A percentile compares a stretch with the other conserved stretches of the same genome.
These are phyloP conservation scores for Ceratobasidium sp. DNA, from an alignment of 1,284 basidiomycete species.

Conservation along the genomic window DNA sequence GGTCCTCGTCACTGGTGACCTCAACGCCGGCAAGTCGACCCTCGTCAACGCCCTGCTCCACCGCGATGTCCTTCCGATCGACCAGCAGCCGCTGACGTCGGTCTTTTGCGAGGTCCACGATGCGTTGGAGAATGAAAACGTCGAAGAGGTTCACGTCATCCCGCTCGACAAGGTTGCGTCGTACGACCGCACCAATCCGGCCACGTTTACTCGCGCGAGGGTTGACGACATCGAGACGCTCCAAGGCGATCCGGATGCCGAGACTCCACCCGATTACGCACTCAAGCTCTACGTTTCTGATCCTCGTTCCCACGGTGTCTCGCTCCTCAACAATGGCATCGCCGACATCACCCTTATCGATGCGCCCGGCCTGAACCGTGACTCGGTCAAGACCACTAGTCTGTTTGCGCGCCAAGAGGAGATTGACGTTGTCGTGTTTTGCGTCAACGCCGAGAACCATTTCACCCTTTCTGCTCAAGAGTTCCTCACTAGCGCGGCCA, in stretches of 20 bases:
- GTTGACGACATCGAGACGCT: conserved; percentile 84
- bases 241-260: conserved; percentile 77
- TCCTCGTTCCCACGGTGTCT: conserved; percentile 77
- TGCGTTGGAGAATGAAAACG: conserved; percentile 82
- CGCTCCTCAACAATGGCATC: conserved; percentile 94
- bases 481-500: conserved; percentile 92
- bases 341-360: conserved; percentile 99
- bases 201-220: conserved; percentile 78
- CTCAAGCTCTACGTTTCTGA: conserved; percentile 89
- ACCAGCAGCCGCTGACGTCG: conserved; percentile 98
- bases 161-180: conserved; percentile 66
- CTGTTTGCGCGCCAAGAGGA: conserved; percentile 97
- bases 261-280: conserved; percentile 71
- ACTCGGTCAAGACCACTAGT: conserved; percentile 95
- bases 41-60: conserved; percentile 95
- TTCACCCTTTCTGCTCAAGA: conserved; percentile 97
- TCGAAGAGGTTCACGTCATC: conserved; percentile 86
- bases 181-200: conserved; percentile 81
- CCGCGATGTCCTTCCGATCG: conserved; percentile 93
- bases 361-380: conserved; percentile 96
- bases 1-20: conserved; percentile 98
- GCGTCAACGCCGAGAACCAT: conserved; percentile 98
- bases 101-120: conserved; percentile 98
- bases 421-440: conserved; percentile 99
- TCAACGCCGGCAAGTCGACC: conserved; percentile 99